These are phyloP conservation scores for Lasiosphaeria miniovina DNA, from an alignment of 495 filamentous ascomycete genomes.

Conservation along the genomic window DNA sequence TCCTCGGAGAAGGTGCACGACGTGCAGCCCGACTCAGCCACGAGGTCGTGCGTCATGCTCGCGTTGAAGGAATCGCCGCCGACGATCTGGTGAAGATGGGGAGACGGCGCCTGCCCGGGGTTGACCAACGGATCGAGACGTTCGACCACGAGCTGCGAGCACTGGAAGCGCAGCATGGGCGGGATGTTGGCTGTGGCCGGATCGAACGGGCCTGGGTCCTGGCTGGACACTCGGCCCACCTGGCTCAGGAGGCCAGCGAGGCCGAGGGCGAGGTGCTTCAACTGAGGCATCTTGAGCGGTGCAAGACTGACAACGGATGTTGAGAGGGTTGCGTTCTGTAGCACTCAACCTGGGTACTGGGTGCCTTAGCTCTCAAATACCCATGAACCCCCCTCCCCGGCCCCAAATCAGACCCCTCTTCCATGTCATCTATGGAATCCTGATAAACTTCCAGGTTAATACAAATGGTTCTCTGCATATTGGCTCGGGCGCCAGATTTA, in stretches of 20 bases:
- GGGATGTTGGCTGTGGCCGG: slow-evolving; percentile 17
- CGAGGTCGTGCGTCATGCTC: slow-evolving; percentile 43
- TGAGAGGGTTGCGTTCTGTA: background rate
- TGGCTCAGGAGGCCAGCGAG: slow-evolving; percentile 12
- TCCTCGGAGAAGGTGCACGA: slow-evolving; percentile 37
- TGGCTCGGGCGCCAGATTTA: slow-evolving; percentile 14
- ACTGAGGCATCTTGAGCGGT: slow-evolving; percentile 12
- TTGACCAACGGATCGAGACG: slow-evolving; percentile 56
- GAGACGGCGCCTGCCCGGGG: slow-evolving; percentile 25
- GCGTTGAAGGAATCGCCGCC: slow-evolving; percentile 67
- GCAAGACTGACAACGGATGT: background rate
- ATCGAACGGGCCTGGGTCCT: slow-evolving; percentile 20
- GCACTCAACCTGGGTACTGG: no score
- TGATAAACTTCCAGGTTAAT: slow-evolving; percentile 12
- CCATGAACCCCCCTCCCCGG: background rate
- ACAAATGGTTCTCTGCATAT: slow-evolving; percentile 10
- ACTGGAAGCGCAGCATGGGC: slow-evolving; percentile 32
- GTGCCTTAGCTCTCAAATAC: background rate
- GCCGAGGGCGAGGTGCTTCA: slow-evolving; percentile 6
- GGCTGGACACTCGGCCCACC: slow-evolving; percentile 9
- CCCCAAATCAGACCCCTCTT: background rate
- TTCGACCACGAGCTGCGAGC: slow-evolving; percentile 36
- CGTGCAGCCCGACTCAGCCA: slow-evolving; percentile 33
- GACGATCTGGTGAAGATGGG: slow-evolving; percentile 64
- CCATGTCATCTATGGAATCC: slow-evolving; percentile 7